These are phyloP conservation scores for Nakazawaea holstii DNA, from an alignment of 805 yeast species.

Conservation along the genomic window DNA sequence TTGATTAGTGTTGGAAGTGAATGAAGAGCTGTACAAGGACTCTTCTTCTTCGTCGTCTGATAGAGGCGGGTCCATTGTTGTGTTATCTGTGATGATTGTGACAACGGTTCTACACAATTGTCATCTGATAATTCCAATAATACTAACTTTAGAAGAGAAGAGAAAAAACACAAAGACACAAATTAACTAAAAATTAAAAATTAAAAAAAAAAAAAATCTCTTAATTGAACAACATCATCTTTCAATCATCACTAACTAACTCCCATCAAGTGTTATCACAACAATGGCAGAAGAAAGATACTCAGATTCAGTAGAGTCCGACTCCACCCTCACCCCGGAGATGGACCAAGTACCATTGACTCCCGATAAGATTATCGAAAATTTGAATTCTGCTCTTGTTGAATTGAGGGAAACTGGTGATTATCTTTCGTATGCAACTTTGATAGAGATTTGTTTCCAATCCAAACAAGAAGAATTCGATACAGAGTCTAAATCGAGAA, in stretches of 20 bases:
- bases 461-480: constrained; percentile 40
- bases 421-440: constrained; percentile 65
- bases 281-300: not conserved
- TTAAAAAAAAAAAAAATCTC: not conserved
- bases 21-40: constrained; percentile 3
- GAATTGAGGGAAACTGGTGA: constrained; percentile 41
- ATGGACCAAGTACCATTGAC: not conserved
- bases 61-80: constrained; percentile 14
- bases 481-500: constrained; percentile 40
- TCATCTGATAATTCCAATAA: too few relatives aligned
- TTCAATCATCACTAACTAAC: not conserved
- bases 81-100: too few relatives aligned
- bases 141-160: too few relatives aligned
- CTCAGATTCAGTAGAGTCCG: constrained; percentile 1
- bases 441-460: constrained; percentile 54
- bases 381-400: constrained; percentile 6
- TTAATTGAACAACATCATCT: too few relatives aligned
- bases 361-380: constrained; percentile 5
- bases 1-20: not conserved
- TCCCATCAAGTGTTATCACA: too few relatives aligned
- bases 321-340: constrained; percentile 7
- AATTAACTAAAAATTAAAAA: not conserved
- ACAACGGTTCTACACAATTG: too few relatives aligned
- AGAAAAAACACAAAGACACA: too few relatives aligned
- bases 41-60: constrained; percentile 14